Conservation (phyloP, 805 yeast species). For the Komagataella mondaviorum region DNA sequence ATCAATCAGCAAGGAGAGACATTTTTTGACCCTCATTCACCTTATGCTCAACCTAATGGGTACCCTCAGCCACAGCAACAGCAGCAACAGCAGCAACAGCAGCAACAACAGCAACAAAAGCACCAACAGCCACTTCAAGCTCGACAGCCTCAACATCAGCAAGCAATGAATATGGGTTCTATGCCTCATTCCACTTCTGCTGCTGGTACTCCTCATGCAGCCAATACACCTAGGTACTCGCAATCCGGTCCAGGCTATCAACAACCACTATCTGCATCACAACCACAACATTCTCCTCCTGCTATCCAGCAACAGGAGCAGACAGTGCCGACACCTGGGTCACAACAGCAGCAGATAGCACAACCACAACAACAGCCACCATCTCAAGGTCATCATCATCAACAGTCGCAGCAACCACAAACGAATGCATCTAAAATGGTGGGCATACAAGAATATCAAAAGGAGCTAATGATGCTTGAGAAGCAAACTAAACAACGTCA, state of each 20-base stretch:
- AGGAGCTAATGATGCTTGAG: slow-evolving; percentile 63
- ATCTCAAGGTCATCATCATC: not conserved
- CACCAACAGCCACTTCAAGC: slow-evolving; percentile 3
- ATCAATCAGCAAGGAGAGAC: not conserved
- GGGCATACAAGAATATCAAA: slow-evolving; percentile 73
- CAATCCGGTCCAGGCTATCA: not conserved
- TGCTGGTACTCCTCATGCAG: not conserved
- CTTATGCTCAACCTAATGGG: not conserved
- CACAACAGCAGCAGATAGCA: slow-evolving; percentile 1
- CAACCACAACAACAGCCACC: too few relatives aligned
- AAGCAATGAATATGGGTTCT: not conserved
- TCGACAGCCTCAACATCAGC: slow-evolving; percentile 9
- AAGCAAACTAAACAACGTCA: slow-evolving; percentile 61
- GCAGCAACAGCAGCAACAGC: slow-evolving; percentile 6
- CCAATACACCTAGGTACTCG: not conserved
- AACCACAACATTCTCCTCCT: slow-evolving; percentile 5
- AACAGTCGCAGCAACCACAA: not conserved
- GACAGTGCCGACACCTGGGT: slow-evolving; percentile 4
- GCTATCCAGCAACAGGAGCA: not conserved
- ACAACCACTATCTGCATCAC: slow-evolving; percentile 5
- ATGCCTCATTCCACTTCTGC: not conserved
- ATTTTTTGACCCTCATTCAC: not conserved
- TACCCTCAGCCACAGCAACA: slow-evolving; percentile 4
- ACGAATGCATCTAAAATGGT: not conserved
- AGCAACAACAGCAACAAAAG: slow-evolving; percentile 8